Conservation (phyloP, 2,329 filamentous ascomycete species). For the Cryphonectria radicalis region DNA sequence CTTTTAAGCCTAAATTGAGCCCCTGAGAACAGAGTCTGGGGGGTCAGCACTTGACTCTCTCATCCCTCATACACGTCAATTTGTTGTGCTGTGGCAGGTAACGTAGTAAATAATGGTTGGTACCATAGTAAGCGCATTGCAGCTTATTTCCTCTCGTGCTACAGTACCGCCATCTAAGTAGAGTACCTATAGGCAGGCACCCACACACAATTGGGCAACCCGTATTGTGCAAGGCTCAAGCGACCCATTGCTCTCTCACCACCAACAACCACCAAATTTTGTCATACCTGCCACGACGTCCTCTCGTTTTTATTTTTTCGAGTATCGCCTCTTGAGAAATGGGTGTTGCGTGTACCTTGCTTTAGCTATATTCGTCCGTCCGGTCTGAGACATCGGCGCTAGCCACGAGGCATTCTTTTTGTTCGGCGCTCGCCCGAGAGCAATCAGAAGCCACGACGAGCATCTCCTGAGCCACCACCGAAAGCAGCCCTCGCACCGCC, state of each 20-base stretch:
- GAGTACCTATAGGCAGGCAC: neutral
- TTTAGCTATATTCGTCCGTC: neutral
- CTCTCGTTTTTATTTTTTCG: neutral
- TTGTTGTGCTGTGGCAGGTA: neutral
- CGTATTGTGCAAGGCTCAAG: neutral
- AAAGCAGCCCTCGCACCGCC: neutral
- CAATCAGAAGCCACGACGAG: neutral
- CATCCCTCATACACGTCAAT: neutral
- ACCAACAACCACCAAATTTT: neutral
- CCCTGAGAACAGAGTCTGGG: neutral
- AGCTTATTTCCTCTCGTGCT: neutral
- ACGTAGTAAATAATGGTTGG: neutral
- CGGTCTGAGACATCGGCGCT: slow-evolving; percentile 7
- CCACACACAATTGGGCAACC: neutral
- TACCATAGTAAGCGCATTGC: neutral
- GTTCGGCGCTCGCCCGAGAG: neutral
- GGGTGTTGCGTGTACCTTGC: neutral
- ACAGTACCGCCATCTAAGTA: neutral
- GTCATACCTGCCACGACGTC: neutral
- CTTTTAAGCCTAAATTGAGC: neutral
- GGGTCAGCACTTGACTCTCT: neutral
- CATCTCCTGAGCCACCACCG: neutral
- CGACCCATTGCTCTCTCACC: neutral
- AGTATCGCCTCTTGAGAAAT: neutral
- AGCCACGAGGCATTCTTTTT: neutral